Evolutionary conservation across 2,329 filamentous ascomycete genomes (phyloP).

Genomic region (Fusarium redolens): DNA sequence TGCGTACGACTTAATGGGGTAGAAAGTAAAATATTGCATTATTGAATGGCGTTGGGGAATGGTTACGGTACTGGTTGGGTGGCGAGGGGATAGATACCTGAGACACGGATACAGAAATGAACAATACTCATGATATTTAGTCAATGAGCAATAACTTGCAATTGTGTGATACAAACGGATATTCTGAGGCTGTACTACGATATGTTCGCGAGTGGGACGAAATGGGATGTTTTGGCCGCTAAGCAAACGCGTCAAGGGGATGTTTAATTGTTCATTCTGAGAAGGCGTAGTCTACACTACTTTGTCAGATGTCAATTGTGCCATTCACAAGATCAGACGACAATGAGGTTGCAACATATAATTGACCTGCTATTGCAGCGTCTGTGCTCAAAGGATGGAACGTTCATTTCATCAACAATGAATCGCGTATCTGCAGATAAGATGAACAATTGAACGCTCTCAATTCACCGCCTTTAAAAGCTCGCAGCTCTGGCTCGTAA

Average conservation of each 20-base stretch:
- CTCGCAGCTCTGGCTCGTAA: not conserved
- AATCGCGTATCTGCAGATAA: slow-evolving; percentile 17
- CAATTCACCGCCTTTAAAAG: slow-evolving; percentile 27
- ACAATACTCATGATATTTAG: not conserved
- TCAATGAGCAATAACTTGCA: not conserved
- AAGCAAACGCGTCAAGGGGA: not conserved
- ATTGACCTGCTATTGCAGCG: not conserved
- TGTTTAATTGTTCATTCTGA: not conserved
- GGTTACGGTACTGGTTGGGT: slow-evolving; percentile 8
- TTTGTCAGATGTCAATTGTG: not conserved
- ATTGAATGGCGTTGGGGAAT: slow-evolving; percentile 36
- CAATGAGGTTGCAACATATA: not conserved
- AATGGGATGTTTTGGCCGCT: not conserved
- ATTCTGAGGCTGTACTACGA: not conserved
- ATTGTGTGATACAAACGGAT: not conserved
- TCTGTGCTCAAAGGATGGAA: slow-evolving; percentile 16
- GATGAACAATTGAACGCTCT: slow-evolving; percentile 1
- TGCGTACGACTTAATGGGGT: not conserved
- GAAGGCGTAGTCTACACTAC: not conserved
- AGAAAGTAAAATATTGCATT: slow-evolving; percentile 13
- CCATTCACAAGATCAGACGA: not conserved
- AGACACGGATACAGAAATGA: slow-evolving; percentile 12
- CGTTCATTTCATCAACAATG: not conserved
- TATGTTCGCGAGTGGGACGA: not conserved
- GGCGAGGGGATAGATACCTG: slow-evolving; percentile 25